Percentiles rank a stretch among this genome's conserved stretches.
These are phyloP conservation scores for Nemania sp. DNA, from an alignment of 2,329 filamentous ascomycete genomes.

Conservation along the genomic window DNA sequence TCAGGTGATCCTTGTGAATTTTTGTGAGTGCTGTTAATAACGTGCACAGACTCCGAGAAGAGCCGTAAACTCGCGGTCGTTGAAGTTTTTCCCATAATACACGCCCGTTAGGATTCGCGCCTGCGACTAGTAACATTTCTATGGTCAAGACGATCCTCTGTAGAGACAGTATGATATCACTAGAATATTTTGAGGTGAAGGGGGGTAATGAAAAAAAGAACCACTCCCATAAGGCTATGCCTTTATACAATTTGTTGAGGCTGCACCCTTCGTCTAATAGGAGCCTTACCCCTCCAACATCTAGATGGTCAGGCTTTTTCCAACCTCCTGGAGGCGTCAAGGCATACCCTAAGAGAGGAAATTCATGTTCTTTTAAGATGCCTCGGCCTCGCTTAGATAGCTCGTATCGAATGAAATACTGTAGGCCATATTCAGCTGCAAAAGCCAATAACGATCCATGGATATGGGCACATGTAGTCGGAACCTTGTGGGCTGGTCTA, in stretches of 20 bases:
- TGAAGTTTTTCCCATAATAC: too few species aligned
- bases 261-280: constrained; percentile 22
- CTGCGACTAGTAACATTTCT: too few species aligned
- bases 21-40: too few species aligned
- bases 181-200: too few species aligned
- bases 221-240: constrained; percentile 17
- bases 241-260: constrained; percentile 24
- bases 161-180: too few species aligned
- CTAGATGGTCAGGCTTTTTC: background rate
- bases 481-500: background rate
- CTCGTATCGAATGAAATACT: constrained; percentile 20
- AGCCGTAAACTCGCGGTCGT: too few species aligned
- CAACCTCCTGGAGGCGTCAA: background rate
- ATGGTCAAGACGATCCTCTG: background rate
- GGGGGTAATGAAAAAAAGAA: background rate
- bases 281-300: background rate
- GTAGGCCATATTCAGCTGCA: constrained; percentile 18
- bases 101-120: too few species aligned
- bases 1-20: background rate
- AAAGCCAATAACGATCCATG: constrained; percentile 34
- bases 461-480: background rate
- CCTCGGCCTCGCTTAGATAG: constrained; percentile 14
- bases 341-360: constrained; percentile 37
- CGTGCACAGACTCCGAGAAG: too few species aligned
- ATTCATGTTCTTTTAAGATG: constrained; percentile 28